Conservation (phyloP, 1,139 yeast genomes). For the Torulaspora globosa region DNA sequence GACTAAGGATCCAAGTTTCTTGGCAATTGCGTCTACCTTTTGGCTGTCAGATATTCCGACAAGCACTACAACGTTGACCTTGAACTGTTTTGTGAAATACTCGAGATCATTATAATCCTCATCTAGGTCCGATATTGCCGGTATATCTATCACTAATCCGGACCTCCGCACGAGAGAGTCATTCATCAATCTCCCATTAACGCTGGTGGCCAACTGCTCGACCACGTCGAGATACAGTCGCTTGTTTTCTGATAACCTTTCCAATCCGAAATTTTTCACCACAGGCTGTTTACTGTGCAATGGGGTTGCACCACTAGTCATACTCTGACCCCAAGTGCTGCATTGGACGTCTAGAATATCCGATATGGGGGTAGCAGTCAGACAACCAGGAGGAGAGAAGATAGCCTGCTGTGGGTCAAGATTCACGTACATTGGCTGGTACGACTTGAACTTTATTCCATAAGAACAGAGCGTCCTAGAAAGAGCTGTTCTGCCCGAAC, state of each 20-base stretch:
- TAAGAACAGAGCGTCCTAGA: constrained; percentile 68
- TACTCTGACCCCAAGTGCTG: constrained; percentile 73
- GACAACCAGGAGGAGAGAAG: constrained; percentile 77
- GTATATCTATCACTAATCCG: constrained; percentile 82
- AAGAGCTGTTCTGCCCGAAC: constrained; percentile 75
- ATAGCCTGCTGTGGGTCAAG: constrained; percentile 78
- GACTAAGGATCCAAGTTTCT: constrained; percentile 16
- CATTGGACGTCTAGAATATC: constrained; percentile 77
- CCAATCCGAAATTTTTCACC: constrained; percentile 76
- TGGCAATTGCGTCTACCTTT: constrained; percentile 43
- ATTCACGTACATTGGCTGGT: constrained; percentile 70
- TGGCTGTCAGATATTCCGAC: constrained; percentile 50
- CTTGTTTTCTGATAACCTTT: constrained; percentile 53
- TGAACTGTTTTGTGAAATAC: constrained; percentile 29
- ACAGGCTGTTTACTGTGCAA: constrained; percentile 86
- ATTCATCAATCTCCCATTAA: constrained; percentile 52
- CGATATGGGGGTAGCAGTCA: constrained; percentile 80
- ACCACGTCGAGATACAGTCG: constrained; percentile 56
- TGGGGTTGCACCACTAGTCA: constrained; percentile 80
- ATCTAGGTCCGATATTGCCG: constrained; percentile 52
- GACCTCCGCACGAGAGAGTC: constrained; percentile 51
- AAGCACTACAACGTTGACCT: constrained; percentile 53
- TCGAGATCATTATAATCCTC: constrained; percentile 42
- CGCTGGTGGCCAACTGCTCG: constrained; percentile 56
- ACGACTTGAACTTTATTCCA: constrained; percentile 62